A percentile compares a stretch with the other conserved stretches of the same genome.
These are phyloP conservation scores for Penicillium atrosanguineum DNA, from an alignment of 495 filamentous ascomycete species.

Conservation along the genomic window DNA sequence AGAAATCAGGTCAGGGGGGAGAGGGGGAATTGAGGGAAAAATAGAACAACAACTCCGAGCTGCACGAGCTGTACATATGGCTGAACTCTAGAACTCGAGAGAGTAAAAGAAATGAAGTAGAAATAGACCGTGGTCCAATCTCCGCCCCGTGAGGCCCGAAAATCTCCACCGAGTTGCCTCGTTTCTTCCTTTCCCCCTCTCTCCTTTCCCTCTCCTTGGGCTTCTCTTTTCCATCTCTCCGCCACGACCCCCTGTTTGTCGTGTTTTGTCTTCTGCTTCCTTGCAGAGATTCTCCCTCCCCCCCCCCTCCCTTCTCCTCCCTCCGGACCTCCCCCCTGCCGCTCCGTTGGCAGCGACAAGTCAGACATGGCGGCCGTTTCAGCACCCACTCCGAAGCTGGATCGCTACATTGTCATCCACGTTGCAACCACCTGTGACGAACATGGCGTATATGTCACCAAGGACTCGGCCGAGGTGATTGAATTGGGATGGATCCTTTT, in stretches of 20 bases:
- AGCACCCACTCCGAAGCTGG: constrained; percentile 64
- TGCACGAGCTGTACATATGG: not conserved
- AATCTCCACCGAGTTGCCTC: constrained; percentile 34
- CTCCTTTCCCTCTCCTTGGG: constrained; percentile 23
- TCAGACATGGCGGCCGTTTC: constrained; percentile 49
- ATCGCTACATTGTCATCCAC: constrained; percentile 96
- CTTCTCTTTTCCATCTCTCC: constrained; percentile 29
- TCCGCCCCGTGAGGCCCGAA: constrained; percentile 30
- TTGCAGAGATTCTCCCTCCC: constrained; percentile 32
- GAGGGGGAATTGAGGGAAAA: not conserved
- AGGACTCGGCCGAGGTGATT: constrained; percentile 98
- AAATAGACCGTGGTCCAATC: constrained; percentile 8
- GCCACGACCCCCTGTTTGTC: constrained; percentile 22
- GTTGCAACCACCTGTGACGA: constrained; percentile 99
- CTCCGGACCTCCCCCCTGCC: constrained; percentile 24
- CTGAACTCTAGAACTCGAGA: not conserved
- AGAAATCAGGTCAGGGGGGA: not conserved
- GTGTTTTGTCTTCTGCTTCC: constrained; percentile 38
- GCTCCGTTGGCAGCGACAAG: constrained; percentile 30
- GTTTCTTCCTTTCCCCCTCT: constrained; percentile 22
- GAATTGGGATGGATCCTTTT: constrained; percentile 97
- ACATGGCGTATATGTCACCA: constrained; percentile 98
- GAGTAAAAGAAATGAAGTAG: not conserved
- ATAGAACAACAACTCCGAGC: not conserved
- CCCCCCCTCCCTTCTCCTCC: constrained; percentile 17